Conservation (phyloP, 495 filamentous ascomycete species). For the Gamarada debralockiae region DNA sequence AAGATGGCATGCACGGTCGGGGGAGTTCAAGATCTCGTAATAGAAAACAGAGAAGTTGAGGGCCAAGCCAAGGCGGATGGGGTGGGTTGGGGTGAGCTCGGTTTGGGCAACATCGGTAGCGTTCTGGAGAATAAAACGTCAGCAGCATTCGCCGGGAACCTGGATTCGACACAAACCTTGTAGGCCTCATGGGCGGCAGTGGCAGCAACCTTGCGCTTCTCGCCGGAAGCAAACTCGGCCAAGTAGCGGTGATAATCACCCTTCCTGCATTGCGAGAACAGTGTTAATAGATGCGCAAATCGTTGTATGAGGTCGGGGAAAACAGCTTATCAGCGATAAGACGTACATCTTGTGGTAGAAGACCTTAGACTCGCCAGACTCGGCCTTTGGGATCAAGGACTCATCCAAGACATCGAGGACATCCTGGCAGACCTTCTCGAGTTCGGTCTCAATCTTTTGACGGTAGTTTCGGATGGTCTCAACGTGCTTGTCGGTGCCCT, state of each 20-base stretch:
- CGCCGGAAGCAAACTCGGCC: slow-evolving; percentile 95
- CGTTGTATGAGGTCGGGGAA: neutral
- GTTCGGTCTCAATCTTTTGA: slow-evolving; percentile 96
- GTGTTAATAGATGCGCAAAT: slow-evolving; percentile 13
- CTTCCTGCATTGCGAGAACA: slow-evolving; percentile 63
- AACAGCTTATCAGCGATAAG: slow-evolving; percentile 7
- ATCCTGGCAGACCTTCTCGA: slow-evolving; percentile 98
- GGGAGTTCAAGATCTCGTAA: slow-evolving; percentile 99
- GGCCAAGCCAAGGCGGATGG: slow-evolving; percentile 95
- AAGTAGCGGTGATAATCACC: slow-evolving; percentile 99
- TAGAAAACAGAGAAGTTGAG: slow-evolving; percentile 99
- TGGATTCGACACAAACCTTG: slow-evolving; percentile 60
- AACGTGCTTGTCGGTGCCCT: slow-evolving; percentile 97
- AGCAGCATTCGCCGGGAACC: neutral
- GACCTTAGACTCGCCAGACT: slow-evolving; percentile 98
- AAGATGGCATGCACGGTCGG: slow-evolving; percentile 96
- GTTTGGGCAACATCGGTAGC: slow-evolving; percentile 98
- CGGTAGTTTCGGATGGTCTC: slow-evolving; percentile 95
- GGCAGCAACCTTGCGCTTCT: slow-evolving; percentile 97
- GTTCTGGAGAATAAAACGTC: slow-evolving; percentile 50
- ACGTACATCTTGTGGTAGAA: slow-evolving; percentile 99
- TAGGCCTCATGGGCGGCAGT: slow-evolving; percentile 97
- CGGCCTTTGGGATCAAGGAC: slow-evolving; percentile 93
- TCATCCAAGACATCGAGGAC: slow-evolving; percentile 95
- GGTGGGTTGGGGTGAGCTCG: slow-evolving; percentile 96